phyloP scores from a whole-genome alignment of 371 early-diverging fungal species.

The Mucor plumbeus region DNA sequence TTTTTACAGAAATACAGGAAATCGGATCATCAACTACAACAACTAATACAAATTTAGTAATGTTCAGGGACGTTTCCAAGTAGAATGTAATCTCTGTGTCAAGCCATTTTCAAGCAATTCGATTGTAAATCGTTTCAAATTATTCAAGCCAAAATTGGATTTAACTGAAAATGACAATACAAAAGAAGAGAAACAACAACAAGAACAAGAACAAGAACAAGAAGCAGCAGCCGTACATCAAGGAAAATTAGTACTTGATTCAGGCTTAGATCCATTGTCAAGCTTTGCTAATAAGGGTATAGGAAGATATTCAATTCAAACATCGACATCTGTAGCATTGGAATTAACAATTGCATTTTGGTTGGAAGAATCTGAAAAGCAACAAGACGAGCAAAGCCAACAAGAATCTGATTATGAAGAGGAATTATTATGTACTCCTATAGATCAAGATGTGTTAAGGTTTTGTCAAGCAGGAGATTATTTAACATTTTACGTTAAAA shows the following conservation, averaged over 20 bases:
- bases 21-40: no score
- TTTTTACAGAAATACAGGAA: neutral
- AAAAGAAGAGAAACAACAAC: neutral
- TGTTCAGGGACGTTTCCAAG: slow-evolving; percentile 23
- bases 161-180: neutral
- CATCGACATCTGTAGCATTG: slow-evolving; percentile 13
- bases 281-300: slow-evolving; percentile 32
- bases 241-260: slow-evolving; percentile 20
- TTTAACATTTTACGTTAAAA: slow-evolving; percentile 41
- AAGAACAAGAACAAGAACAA: no score
- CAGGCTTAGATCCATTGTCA: slow-evolving; percentile 18
- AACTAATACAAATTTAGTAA: slow-evolving; percentile 1
- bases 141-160: slow-evolving; percentile 2
- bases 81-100: slow-evolving; percentile 22
- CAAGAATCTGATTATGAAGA: neutral
- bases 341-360: slow-evolving; percentile 25
- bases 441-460: slow-evolving; percentile 17
- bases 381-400: neutral
- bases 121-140: slow-evolving; percentile 10
- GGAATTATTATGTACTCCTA: slow-evolving; percentile 4
- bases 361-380: slow-evolving; percentile 13
- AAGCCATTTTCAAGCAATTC: neutral
- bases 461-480: slow-evolving; percentile 38
- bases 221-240: neutral
- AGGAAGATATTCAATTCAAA: slow-evolving; percentile 19